Evolutionary conservation across 352 stramenopile species (phyloP).

Genomic region (Phytophthora melonis): DNA sequence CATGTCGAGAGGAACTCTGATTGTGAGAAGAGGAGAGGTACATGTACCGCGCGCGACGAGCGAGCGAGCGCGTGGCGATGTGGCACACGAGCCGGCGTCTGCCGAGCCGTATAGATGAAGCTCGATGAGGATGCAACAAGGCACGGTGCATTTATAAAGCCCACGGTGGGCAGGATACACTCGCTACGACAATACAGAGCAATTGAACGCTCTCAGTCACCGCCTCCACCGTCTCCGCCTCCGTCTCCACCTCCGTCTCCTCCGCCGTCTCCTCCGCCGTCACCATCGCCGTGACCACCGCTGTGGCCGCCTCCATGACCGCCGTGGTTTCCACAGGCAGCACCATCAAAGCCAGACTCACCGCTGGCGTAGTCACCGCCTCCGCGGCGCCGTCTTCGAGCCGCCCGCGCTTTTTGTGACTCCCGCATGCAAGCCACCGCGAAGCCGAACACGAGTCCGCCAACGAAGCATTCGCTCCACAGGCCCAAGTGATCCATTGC

Average conservation of each 20-base stretch:
- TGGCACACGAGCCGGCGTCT: conserved; percentile 18
- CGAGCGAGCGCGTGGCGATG: conserved; percentile 32
- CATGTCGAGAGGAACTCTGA: conserved; percentile 29
- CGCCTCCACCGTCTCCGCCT: conserved; percentile 1
- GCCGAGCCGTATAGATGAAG: conserved; percentile 1
- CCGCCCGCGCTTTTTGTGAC: background rate
- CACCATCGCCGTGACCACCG: no score
- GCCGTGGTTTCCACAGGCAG: background rate
- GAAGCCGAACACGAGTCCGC: conserved; percentile 12
- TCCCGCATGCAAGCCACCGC: background rate
- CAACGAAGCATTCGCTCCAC: conserved; percentile 1
- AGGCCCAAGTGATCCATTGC: background rate
- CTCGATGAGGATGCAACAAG: conserved; percentile 12
- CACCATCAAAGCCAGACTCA: conserved; percentile 2
- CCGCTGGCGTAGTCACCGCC: background rate
- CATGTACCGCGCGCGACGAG: conserved; percentile 21
- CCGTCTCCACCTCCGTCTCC: background rate
- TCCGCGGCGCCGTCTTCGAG: background rate
- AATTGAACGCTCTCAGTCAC: background rate
- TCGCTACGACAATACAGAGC: background rate
- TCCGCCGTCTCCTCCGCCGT: background rate
- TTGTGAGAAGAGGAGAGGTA: conserved; percentile 14
- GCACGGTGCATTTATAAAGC: conserved; percentile 15
- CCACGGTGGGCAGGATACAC: background rate
- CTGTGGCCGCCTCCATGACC: background rate